Conservation (phyloP, 345 rosid species). For the Camelina neglecta region DNA sequence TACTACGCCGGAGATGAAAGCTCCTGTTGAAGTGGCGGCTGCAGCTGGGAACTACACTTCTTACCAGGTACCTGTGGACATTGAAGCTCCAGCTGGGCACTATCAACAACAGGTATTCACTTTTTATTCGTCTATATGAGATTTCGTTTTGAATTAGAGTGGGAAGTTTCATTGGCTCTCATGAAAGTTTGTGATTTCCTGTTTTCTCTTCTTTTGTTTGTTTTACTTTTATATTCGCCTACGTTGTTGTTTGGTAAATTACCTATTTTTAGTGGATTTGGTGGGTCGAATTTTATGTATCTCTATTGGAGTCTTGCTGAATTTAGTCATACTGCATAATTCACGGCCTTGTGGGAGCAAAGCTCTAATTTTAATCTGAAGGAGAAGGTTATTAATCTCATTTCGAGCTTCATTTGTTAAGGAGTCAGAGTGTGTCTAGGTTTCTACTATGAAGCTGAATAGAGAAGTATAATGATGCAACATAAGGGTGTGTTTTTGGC, state of each 20-base stretch:
- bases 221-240: background rate
- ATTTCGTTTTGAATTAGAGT: conserved; percentile 3
- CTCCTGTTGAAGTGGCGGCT: conserved; percentile 79
- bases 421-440: conserved; percentile 3
- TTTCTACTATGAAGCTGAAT: background rate
- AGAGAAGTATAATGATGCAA: background rate
- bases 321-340: background rate
- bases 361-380: background rate
- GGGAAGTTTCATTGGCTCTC: conserved; percentile 2
- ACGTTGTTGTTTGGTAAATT: background rate
- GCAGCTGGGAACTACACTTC: conserved; percentile 69
- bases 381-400: background rate
- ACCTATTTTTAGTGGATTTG: background rate
- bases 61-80: conserved; percentile 54
- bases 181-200: background rate
- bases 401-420: conserved; percentile 4
- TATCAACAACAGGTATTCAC: conserved; percentile 57
- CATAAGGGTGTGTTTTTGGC: background rate
- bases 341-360: conserved; percentile 6
- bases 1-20: conserved; percentile 83
- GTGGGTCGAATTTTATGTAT: background rate
- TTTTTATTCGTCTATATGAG: background rate
- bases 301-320: background rate
- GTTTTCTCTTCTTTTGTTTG: background rate
- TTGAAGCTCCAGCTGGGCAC: conserved; percentile 50